Base-by-base conservation (phyloP, 768 basidiomycete genomes). In the Tricholoma saponaceum region DNA sequence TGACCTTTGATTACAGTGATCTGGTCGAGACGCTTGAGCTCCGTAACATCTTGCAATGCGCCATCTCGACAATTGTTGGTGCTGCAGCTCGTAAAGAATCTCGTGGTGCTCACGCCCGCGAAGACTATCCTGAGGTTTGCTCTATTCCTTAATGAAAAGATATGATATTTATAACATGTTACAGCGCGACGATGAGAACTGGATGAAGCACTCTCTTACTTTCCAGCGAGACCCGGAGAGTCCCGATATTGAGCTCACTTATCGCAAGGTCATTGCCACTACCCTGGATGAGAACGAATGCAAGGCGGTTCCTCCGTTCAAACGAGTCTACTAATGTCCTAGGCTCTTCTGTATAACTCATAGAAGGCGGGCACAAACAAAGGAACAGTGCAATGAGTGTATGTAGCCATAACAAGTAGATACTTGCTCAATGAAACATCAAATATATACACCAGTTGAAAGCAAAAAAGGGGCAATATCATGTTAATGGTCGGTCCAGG, bases 171-270 rank as follows among this genome's bases (percentile, higher is more conserved):
- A 47, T 23, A 4, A 12, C 33, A 13, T 46, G 52, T 54, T 20
- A 18, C 56, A 92, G 86, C 94, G 97, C 74, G 95, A 98, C 69
- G 96, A 99, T 68, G 81, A 85, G 43, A 80, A 81, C 37, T 95
- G 94, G 94, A 95, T 95, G 93, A 94, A 90, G 77, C 93, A 92
- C 71, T 93, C 94, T 1, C 83, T 98, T 50, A 91, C 92, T n/a
- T 95, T 91, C 86, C 95, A 95, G 70, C 84, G 76, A 56, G 87
- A 97, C 67, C 72, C 80, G 58, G 72, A 77, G 58, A 84, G 79
- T 60, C 93, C 94, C 10, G 86, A 93, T 56, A 94, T 98, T 60
- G 87, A 86, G 44, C 85, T 99, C 73, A 83, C 83, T 67, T 99
- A 98, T 77, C 91, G 97, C 66, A 69, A 71, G 25, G 97, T 99